phyloP scores from a whole-genome alignment of 2,329 filamentous ascomycete genomes.

The Ophiostoma himal-ulmi region DNA sequence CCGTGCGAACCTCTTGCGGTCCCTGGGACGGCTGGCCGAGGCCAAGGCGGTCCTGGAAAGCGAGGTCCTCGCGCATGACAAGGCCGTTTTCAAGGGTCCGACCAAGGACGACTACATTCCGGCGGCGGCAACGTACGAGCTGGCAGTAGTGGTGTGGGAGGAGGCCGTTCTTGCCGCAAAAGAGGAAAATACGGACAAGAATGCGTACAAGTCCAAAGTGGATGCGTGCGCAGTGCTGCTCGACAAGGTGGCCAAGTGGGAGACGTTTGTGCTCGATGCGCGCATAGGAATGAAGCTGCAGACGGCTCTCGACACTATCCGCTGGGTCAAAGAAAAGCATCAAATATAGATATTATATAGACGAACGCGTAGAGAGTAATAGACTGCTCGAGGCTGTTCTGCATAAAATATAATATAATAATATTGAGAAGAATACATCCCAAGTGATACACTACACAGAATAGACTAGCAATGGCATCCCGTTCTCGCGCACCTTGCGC shows the following conservation, averaged over 20 bases:
- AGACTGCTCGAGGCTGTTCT: background rate
- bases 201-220: slow-evolving; percentile 41
- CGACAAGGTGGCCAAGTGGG: slow-evolving; percentile 63
- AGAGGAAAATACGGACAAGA: slow-evolving; percentile 14
- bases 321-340: slow-evolving; percentile 46
- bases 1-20: slow-evolving; percentile 59
- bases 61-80: slow-evolving; percentile 61
- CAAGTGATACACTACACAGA: background rate
- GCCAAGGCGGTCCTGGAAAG: slow-evolving; percentile 60
- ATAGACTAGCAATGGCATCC: slow-evolving; percentile 8
- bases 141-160: slow-evolving; percentile 74
- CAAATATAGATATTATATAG: slow-evolving; percentile 20
- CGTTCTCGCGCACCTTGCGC: slow-evolving; percentile 20
- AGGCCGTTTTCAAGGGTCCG: slow-evolving; percentile 51
- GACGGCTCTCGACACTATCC: slow-evolving; percentile 61
- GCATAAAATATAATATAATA: background rate
- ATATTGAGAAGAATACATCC: background rate
- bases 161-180: slow-evolving; percentile 42
- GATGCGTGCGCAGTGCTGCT: slow-evolving; percentile 60
- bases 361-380: background rate
- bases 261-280: slow-evolving; percentile 65
- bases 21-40: slow-evolving; percentile 55
- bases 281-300: slow-evolving; percentile 68
- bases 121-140: slow-evolving; percentile 78
- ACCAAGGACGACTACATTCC: slow-evolving; percentile 64